Conservation (phyloP, 2,329 filamentous ascomycete species). For the Incumbomyces delicatus region DNA sequence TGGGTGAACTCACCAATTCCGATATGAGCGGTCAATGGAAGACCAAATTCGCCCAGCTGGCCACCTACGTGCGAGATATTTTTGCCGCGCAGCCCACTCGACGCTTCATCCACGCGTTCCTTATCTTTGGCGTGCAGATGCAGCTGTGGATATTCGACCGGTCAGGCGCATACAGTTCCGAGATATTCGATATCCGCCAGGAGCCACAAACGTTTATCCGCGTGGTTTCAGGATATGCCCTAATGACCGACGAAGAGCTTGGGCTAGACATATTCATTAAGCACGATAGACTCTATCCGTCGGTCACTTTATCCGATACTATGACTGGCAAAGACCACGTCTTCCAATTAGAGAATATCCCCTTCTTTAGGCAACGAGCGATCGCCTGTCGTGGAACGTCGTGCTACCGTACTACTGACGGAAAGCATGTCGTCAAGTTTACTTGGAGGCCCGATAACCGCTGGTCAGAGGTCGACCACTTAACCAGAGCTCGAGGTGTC, state of each 20-base stretch:
- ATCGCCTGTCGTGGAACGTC: not conserved
- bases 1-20: not conserved
- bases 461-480: not conserved
- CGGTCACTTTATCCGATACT: not conserved
- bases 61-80: conserved; percentile 37
- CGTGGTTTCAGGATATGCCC: conserved; percentile 22
- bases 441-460: not conserved
- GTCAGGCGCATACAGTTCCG: conserved; percentile 37
- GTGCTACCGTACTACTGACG: conserved; percentile 5
- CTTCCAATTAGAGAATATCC: not conserved
- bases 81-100: conserved; percentile 33
- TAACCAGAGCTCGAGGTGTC: not conserved
- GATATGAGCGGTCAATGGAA: not conserved
- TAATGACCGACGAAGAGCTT: conserved; percentile 26
- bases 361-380: not conserved
- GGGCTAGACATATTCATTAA: conserved; percentile 25
- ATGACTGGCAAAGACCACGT: not conserved
- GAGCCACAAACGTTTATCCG: conserved; percentile 23
- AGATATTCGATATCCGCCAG: conserved; percentile 34
- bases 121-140: conserved; percentile 37
- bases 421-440: not conserved
- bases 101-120: conserved; percentile 40
- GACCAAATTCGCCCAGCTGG: conserved; percentile 32
- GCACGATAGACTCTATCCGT: not conserved
- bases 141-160: conserved; percentile 40